A percentile compares a stretch with the other conserved stretches of the same genome.
Evolutionary conservation across 768 basidiomycete genomes (phyloP).

Genomic region (Amanita exitialis): DNA sequence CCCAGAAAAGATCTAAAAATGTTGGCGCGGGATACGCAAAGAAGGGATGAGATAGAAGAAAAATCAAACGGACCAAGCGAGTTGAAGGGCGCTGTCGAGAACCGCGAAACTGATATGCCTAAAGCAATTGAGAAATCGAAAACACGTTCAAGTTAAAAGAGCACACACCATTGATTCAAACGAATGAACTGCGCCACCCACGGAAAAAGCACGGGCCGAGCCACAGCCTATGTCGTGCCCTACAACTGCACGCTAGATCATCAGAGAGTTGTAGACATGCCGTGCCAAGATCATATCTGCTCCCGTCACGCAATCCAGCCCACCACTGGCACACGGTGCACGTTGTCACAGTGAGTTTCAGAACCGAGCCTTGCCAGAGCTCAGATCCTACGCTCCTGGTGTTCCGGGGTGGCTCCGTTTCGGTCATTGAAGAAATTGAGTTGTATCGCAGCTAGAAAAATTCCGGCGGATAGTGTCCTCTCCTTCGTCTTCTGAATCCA

Average conservation of each 20-base stretch:
- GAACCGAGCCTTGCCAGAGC: no score
- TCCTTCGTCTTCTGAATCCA: not conserved
- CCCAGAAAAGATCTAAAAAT: not conserved
- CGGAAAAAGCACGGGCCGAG: no score
- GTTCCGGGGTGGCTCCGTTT: not conserved
- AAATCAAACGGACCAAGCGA: no score
- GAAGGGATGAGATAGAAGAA: no score
- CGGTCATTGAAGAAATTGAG: not conserved
- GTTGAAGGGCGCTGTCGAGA: no score
- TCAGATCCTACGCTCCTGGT: no score
- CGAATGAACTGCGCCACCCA: not conserved
- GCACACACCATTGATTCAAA: not conserved
- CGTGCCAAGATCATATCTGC: not conserved
- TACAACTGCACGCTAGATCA: not conserved
- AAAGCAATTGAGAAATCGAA: not conserved
- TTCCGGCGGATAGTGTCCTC: not conserved
- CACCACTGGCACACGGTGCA: no score
- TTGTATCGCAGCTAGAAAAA: not conserved
- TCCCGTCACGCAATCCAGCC: no score
- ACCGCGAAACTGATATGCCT: not conserved
- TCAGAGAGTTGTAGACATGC: not conserved
- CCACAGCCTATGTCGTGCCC: not conserved
- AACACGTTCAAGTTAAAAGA: not conserved
- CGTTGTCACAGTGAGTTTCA: no score
- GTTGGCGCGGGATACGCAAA: no score